Conservation (phyloP, 2,329 filamentous ascomycete genomes). For the Alternaria ethzedia region DNA sequence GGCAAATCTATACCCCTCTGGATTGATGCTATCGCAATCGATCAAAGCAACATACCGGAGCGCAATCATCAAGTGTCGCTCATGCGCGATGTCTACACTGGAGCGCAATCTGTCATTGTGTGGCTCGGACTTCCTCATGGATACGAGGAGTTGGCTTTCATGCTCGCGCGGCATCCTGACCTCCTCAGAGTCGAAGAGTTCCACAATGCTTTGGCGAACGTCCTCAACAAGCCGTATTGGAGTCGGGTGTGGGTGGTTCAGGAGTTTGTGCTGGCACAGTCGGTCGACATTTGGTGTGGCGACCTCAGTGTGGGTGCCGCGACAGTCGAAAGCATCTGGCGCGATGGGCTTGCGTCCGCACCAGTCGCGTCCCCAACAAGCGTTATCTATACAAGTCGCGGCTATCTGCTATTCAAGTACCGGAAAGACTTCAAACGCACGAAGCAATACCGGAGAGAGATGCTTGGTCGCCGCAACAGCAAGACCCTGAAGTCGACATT, state of each 20-base stretch:
- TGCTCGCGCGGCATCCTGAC: conserved; percentile 11
- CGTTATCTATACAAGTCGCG: conserved; percentile 4
- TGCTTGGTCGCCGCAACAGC: conserved; percentile 14
- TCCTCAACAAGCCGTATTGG: conserved; percentile 21
- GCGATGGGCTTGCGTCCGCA: neutral
- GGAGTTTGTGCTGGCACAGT: conserved; percentile 18
- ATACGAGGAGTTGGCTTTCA: conserved; percentile 15
- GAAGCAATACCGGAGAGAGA: conserved; percentile 9
- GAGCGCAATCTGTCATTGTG: conserved; percentile 15
- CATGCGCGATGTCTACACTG: conserved; percentile 20
- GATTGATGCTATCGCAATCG: conserved; percentile 22
- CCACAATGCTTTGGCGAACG: neutral
- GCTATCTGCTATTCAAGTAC: conserved; percentile 18
- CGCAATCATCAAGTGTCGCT: conserved; percentile 16
- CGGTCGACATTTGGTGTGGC: conserved; percentile 19
- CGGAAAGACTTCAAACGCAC: conserved; percentile 16
- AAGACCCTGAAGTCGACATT: conserved; percentile 11
- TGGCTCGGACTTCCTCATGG: conserved; percentile 15
- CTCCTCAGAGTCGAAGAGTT: conserved; percentile 15
- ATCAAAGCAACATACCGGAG: conserved; percentile 18
- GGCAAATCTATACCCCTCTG: conserved; percentile 1
- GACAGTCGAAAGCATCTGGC: conserved; percentile 17
- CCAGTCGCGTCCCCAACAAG: neutral
- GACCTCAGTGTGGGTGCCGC: conserved; percentile 7
- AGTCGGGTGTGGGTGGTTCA: conserved; percentile 19